Evolutionary conservation across 306 rosid species (phyloP), one percentile per base, ranked within the genome.

Genomic region (Begonia loranthoides): DNA sequence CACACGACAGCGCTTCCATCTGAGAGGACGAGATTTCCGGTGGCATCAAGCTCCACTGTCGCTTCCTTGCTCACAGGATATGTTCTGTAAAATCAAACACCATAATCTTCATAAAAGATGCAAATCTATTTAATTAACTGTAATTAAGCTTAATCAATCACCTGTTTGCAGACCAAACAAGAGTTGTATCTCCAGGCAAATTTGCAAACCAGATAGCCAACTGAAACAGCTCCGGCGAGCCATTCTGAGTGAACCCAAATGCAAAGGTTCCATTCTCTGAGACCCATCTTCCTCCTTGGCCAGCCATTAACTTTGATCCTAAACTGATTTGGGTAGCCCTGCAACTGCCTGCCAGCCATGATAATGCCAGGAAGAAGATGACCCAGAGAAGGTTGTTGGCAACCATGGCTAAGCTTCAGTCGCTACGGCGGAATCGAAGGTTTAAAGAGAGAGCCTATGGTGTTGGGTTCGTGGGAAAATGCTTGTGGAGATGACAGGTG

Each of bases 221-320:
- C 17, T 56, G 62, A 81, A 73, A 60, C 2, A 46, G 64, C 15
- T 64, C 43, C 52, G 45, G 68, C 12, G 44, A 51, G 3, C 54
- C 68, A 4, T 67, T 7, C 9, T 80, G 73, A 39, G 82, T 66
- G 70, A 90, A 90, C 17, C 97, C 97, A 44, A 90, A 69, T 28
- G 90, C 94, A 67, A 90, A 90, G 8, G 97, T 90, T 10, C 87
- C 73, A 72, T 90, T 82, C 4, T 77, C 82, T 3, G 97, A 90
- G 59, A 76, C 47, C 86, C 95, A 73, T 0, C 63, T 36, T 54
- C 59, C 73, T 63, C 72, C 64, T 28, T 51, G 28, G 5, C 70
- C 57, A n/a, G 97, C 87, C 61, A 65, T 13, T 65, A 90, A 65
- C 52, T 70, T 76, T 10, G 92, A 70, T 8, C 92, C 79, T 66